These are phyloP conservation scores for Pleurotus salmoneostramineus DNA, from an alignment of 768 basidiomycete species.

Conservation along the genomic window DNA sequence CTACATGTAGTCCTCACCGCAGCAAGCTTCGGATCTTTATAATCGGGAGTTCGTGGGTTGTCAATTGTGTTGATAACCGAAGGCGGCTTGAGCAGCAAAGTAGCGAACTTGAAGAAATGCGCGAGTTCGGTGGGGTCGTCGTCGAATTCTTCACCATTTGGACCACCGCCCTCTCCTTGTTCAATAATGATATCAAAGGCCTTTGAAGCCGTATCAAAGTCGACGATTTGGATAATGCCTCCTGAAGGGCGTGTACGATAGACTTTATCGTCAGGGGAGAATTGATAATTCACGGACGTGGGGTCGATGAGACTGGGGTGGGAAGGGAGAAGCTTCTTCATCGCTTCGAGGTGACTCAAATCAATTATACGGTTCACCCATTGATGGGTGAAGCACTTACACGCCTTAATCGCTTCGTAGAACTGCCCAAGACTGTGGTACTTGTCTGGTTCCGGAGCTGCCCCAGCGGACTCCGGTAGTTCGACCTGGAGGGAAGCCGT, in stretches of 20 bases:
- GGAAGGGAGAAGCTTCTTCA: neutral
- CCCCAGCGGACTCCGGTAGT: constrained; percentile 6
- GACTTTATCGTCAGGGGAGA: neutral
- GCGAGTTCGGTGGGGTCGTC: constrained; percentile 15
- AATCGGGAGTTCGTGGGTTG: constrained; percentile 16
- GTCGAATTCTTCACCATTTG: constrained; percentile 16
- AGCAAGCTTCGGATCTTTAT: constrained; percentile 12
- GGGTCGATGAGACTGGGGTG: neutral
- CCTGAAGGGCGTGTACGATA: neutral
- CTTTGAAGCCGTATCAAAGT: constrained; percentile 12
- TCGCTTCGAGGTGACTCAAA: neutral
- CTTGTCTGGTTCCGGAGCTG: constrained; percentile 9
- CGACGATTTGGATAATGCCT: constrained; percentile 11
- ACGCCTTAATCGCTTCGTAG: constrained; percentile 10
- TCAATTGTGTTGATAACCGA: constrained; percentile 9
- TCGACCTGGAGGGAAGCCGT: constrained; percentile 7
- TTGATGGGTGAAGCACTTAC: neutral
- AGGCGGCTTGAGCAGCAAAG: neutral
- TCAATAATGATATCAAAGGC: constrained; percentile 18
- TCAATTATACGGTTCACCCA: neutral
- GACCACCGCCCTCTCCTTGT: constrained; percentile 19
- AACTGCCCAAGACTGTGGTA: constrained; percentile 14
- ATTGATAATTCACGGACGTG: neutral
- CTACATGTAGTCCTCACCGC: constrained; percentile 3
- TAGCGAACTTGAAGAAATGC: constrained; percentile 12